Evolutionary conservation across 2,329 filamentous ascomycete species (phyloP).

Genomic region (Byssothecium circinans): DNA sequence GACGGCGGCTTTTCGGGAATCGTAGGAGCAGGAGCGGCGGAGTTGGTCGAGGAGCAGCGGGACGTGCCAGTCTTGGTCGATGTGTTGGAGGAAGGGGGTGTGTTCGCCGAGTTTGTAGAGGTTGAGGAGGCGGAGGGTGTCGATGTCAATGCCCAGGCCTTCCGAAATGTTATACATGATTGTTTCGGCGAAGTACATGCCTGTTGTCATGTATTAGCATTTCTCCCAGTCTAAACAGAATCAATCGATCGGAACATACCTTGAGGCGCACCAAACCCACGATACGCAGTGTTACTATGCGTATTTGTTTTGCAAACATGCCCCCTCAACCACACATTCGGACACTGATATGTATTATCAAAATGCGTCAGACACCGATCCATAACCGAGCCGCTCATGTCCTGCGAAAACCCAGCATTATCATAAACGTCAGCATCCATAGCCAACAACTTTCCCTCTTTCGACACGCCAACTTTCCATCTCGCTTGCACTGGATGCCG

Average conservation of each 20-base stretch:
- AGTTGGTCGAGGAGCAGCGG: constrained; percentile 90
- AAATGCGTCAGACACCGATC: constrained; percentile 83
- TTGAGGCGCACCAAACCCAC: constrained; percentile 92
- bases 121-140: constrained; percentile 79
- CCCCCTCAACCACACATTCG: constrained; percentile 81
- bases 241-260: constrained; percentile 48
- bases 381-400: constrained; percentile 73
- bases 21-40: constrained; percentile 71
- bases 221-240: neutral
- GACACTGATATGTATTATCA: constrained; percentile 85
- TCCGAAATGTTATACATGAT: constrained; percentile 90
- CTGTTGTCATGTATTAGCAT: neutral
- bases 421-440: constrained; percentile 87
- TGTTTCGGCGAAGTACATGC: constrained; percentile 83
- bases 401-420: constrained; percentile 79
- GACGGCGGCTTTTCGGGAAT: constrained; percentile 67
- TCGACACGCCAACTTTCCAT: constrained; percentile 92
- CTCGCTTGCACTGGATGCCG: constrained; percentile 84
- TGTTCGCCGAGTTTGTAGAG: constrained; percentile 74
- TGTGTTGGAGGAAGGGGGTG: constrained; percentile 86
- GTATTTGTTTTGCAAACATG: constrained; percentile 91
- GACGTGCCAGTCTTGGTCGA: constrained; percentile 85
- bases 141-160: constrained; percentile 78
- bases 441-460: constrained; percentile 87
- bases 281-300: constrained; percentile 93